These are phyloP conservation scores for Trichoderma guizhouense DNA, from an alignment of 2,329 filamentous ascomycete genomes.

Conservation along the genomic window DNA sequence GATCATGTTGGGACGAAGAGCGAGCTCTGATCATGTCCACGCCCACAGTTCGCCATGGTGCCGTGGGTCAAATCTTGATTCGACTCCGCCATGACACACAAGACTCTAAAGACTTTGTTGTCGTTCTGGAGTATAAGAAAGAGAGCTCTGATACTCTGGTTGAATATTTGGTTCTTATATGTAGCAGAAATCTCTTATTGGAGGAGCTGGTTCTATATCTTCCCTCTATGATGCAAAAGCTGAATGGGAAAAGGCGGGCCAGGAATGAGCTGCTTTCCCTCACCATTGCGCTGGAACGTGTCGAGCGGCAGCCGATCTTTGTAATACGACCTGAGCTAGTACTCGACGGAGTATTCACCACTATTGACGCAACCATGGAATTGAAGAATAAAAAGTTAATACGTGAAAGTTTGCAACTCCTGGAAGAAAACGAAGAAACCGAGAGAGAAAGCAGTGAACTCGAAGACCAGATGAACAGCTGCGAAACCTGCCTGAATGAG, in stretches of 20 bases:
- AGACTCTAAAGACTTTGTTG: conserved; percentile 5
- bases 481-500: not conserved
- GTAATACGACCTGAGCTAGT: not conserved
- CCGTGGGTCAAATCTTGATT: not conserved
- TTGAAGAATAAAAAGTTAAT: not conserved
- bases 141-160: not conserved
- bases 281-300: not conserved
- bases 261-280: conserved; percentile 10
- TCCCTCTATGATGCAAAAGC: not conserved
- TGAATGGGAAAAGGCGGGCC: not conserved
- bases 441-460: not conserved
- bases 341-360: not conserved
- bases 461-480: not conserved
- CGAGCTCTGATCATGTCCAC: not conserved
- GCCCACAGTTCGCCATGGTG: not conserved
- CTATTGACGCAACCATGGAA: conserved; percentile 10
- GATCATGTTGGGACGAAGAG: conserved; percentile 10
- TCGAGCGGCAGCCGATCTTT: not conserved
- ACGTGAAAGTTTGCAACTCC: not conserved
- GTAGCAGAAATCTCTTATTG: not conserved
- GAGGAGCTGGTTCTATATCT: not conserved
- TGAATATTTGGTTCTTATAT: not conserved
- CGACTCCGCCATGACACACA: not conserved
- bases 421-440: not conserved
- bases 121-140: not conserved